Percentiles rank a stretch among this genome's conserved stretches.
Conservation (phyloP, 257 asterid genomes). For the Oldenlandia corymbosa region DNA sequence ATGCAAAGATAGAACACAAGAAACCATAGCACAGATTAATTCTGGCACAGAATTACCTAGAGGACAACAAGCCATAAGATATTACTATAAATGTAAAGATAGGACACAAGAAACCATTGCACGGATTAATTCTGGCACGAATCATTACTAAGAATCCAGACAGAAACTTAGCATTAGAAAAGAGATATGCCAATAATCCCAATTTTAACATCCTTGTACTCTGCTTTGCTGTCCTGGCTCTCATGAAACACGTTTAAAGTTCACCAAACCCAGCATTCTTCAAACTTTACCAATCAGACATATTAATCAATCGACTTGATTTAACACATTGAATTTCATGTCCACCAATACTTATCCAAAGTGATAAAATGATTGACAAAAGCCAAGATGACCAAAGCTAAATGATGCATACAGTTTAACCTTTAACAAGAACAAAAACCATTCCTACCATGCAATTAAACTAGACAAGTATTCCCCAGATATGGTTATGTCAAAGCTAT, state of each 20-base stretch:
- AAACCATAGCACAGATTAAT: background rate
- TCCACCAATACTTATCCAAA: background rate
- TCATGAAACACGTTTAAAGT: background rate
- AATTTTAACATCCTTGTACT: background rate
- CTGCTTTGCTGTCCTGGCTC: background rate
- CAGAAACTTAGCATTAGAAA: background rate
- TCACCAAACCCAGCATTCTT: background rate
- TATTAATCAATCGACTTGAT: background rate
- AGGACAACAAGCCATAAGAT: too few species aligned
- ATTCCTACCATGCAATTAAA: background rate
- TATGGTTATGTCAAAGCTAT: background rate
- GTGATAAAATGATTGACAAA: too few species aligned
- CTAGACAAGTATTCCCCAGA: background rate
- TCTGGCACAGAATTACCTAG: background rate
- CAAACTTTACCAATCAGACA: background rate
- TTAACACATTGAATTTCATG: background rate
- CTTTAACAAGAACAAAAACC: background rate
- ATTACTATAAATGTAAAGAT: too few species aligned
- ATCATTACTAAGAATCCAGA: background rate
- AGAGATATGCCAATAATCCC: background rate
- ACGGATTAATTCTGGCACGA: too few species aligned
- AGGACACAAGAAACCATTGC: too few species aligned
- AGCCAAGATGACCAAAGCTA: background rate
- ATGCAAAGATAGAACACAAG: background rate
- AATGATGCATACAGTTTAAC: background rate